Evolutionary conservation across 371 early-diverging fungal genomes (phyloP), one percentile per base, ranked within the genome.

Genomic region (Mortierella sp.): DNA sequence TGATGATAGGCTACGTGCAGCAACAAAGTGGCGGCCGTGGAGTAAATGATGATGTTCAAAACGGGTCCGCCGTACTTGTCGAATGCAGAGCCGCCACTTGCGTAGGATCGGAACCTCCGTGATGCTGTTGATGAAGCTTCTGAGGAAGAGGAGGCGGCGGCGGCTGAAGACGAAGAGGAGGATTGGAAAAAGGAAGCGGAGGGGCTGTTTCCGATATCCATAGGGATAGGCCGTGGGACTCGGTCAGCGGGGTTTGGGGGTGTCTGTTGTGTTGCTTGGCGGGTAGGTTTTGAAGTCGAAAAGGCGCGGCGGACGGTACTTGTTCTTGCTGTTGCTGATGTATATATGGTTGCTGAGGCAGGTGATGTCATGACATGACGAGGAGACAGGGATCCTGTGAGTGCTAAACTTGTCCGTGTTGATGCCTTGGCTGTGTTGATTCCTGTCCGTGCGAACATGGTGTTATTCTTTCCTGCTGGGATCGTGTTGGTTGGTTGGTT

Each of bases 171-270:
- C 5, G 42, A 38, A 8, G 72, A 34, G 2, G 68, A 71, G 10
- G 80, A 70, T 55, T 65, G 50, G 58, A 77, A 74, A 26, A 52
- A 60, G 28, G 78, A 50, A n/a, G 74, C 72, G 14, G 75, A 47
- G n/a, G 80, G 77, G 24, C 75, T 50, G 24, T 81, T 78, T 34
- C 87, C 80, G 70, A 86, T 82, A 82, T 86, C 87, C 63, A 86
- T 82, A 44, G 87, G 87, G 47, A 86, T 86, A 16, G 87, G 87
- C 2, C 80, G 82, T 28, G 87, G 87, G 16, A 76, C 79, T 10
- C 78, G 84, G 9, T 14, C 48, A 48, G 78, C 13, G 2, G 79
- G 74, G 47, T 79, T 77, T 60, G 60, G 60, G 50, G 74, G 38
- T 13, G 74, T 58, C 21, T 48, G 48, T 10, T 48, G 48, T 14